Evolutionary conservation across 169 alveolate species (phyloP).

Genomic region (Plasmodium knowlesi): DNA sequence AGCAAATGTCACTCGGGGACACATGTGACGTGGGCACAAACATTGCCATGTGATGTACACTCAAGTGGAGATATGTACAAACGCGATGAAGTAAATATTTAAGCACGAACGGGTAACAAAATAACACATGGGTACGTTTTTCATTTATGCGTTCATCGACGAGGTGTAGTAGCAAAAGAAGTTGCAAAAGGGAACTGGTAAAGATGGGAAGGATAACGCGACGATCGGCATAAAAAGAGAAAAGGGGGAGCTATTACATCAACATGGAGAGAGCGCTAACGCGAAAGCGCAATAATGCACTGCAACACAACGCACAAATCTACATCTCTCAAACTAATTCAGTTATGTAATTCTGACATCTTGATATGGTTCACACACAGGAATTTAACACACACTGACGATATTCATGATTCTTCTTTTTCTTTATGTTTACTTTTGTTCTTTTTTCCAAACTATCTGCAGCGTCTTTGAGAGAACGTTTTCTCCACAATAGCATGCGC

Average conservation of each 20-base stretch:
- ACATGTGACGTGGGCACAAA: neutral
- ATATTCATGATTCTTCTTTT: conserved; percentile 26
- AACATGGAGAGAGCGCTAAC: neutral
- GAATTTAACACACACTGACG: conserved; percentile 9
- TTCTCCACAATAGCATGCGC: conserved; percentile 15
- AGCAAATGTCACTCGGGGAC: neutral
- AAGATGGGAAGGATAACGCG: neutral
- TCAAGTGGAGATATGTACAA: neutral
- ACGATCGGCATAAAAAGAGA: neutral
- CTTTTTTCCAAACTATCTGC: conserved; percentile 2
- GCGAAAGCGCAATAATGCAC: neutral
- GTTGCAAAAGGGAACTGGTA: neutral
- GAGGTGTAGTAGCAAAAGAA: conserved; percentile 1
- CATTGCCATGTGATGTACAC: neutral
- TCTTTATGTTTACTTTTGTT: conserved; percentile 1
- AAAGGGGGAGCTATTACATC: neutral
- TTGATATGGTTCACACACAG: conserved; percentile 11
- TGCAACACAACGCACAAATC: conserved; percentile 1
- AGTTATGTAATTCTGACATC: conserved; percentile 36
- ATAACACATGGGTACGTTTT: neutral
- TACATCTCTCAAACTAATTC: conserved; percentile 2
- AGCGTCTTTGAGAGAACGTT: neutral
- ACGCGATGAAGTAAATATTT: neutral
- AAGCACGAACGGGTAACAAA: conserved; percentile 7
- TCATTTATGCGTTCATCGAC: conserved; percentile 1